Base-by-base conservation (phyloP, 1,284 basidiomycete genomes). In the Leccinum angustisporum region DNA sequence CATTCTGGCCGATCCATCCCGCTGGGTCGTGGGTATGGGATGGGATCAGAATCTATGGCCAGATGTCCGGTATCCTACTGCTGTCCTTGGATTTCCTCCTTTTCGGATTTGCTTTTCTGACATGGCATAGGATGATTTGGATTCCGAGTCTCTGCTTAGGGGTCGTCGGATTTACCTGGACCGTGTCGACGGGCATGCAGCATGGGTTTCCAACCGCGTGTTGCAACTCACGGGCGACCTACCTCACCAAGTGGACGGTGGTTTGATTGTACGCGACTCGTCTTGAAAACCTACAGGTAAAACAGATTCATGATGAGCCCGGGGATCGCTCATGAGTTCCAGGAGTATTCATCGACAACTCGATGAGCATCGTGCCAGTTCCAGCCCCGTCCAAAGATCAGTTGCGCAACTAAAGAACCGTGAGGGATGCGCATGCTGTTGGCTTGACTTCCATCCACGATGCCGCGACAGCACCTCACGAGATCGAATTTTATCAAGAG, bases 1-100 rank as follows among this genome's bases (percentile, higher is more conserved):
- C 53, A 70, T 88, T n/a, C 71, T 80, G 2, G 71, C 79, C 1
- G 80, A 87, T 61, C 78, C 76, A 6, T 79, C 81, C 3, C 78
- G 75, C 4, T 97, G 93, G 93, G 85, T 97, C 59, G 79, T 88
- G 67, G 95, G 94, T 4, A 85, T 91, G 79, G 95, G 95, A 5
- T 98, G 95, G 95, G 93, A 98, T 72, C 95, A 98, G 75, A 97
- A 91, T 5, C 80, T 83, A 61, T 91, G 89, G 89, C 67, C 81
- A 1, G 83, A 80, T 18, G 77, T 82, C 30, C 74, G 81, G 31
- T 96, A 95, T 69, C 95, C 95, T 1, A 90, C 84, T 27, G 90
- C 92, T 5, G 94, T 94, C 66, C 57, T 86, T 74, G 1, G 21
- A 46, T 21, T 13, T 51, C 13, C 4, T 11, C 51, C 30, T 58